Evolutionary conservation across 2,329 filamentous ascomycete species (phyloP).

Genomic region (Exophiala sideris): DNA sequence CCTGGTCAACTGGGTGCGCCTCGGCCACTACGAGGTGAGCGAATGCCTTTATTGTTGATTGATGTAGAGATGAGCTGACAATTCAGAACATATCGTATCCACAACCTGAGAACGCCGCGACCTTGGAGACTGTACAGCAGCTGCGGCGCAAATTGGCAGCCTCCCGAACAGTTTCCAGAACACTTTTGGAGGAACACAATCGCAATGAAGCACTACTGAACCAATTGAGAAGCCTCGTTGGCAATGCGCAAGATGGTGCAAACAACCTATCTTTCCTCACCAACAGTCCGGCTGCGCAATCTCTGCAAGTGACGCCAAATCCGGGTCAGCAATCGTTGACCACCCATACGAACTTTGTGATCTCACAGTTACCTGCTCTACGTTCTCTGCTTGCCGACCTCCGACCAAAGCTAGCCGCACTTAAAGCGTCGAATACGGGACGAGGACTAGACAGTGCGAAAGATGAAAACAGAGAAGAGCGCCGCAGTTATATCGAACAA

Average conservation of each 20-base stretch:
- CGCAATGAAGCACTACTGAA: conserved; percentile 69
- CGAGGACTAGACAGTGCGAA: conserved; percentile 37
- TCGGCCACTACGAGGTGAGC: conserved; percentile 77
- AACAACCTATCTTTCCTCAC: conserved; percentile 56
- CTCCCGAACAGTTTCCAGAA: conserved; percentile 69
- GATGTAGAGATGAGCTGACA: conserved; percentile 3
- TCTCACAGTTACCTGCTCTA: conserved; percentile 78
- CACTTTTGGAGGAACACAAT: conserved; percentile 65
- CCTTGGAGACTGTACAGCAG: conserved; percentile 65
- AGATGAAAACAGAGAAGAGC: conserved; percentile 63
- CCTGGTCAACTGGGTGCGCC: conserved; percentile 69
- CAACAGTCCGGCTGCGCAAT: conserved; percentile 45
- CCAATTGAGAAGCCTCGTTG: conserved; percentile 59
- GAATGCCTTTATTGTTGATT: neutral
- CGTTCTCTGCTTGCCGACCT: conserved; percentile 66
- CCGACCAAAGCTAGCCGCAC: conserved; percentile 57
- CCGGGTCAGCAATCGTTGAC: conserved; percentile 38
- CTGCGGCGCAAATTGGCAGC: conserved; percentile 73
- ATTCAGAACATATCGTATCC: conserved; percentile 28
- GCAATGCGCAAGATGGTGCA: conserved; percentile 25
- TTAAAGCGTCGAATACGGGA: conserved; percentile 32
- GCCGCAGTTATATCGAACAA: conserved; percentile 78
- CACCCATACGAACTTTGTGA: conserved; percentile 62
- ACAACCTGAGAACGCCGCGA: conserved; percentile 46
- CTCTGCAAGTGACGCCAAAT: conserved; percentile 44